phyloP scores from a whole-genome alignment of 352 stramenopile species.

The Pythium apleroticum region DNA sequence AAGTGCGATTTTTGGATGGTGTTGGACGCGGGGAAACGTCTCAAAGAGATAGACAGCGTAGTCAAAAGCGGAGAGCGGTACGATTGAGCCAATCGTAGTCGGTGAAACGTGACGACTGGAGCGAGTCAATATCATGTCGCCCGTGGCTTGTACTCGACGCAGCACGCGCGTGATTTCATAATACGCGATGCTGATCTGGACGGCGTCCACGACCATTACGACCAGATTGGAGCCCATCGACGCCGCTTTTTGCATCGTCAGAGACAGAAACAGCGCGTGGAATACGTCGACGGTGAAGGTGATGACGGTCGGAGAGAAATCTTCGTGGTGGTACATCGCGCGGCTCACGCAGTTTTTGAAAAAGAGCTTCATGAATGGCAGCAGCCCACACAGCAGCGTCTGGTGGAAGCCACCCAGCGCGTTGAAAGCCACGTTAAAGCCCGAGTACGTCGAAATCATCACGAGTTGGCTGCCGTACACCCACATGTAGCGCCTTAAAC shows the following conservation, averaged over 20 bases:
- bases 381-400: neutral
- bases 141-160: neutral
- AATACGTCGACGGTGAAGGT: constrained; percentile 9
- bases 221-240: neutral
- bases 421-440: neutral
- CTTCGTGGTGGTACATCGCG: neutral
- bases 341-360: constrained; percentile 6
- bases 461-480: constrained; percentile 4
- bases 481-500: neutral
- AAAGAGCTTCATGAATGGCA: neutral
- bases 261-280: constrained; percentile 2
- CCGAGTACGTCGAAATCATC: neutral
- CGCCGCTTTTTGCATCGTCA: neutral
- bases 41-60: neutral
- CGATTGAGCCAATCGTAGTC: neutral
- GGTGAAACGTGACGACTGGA: neutral
- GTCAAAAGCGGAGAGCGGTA: neutral
- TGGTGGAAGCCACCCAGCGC: neutral
- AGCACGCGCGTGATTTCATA: neutral
- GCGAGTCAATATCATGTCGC: neutral
- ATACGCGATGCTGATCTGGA: neutral
- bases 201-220: neutral
- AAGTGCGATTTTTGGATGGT: neutral
- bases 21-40: neutral
- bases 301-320: neutral